phyloP scores from a whole-genome alignment of 2,329 filamentous ascomycete genomes.

The Arachnopeziza araneosa region DNA sequence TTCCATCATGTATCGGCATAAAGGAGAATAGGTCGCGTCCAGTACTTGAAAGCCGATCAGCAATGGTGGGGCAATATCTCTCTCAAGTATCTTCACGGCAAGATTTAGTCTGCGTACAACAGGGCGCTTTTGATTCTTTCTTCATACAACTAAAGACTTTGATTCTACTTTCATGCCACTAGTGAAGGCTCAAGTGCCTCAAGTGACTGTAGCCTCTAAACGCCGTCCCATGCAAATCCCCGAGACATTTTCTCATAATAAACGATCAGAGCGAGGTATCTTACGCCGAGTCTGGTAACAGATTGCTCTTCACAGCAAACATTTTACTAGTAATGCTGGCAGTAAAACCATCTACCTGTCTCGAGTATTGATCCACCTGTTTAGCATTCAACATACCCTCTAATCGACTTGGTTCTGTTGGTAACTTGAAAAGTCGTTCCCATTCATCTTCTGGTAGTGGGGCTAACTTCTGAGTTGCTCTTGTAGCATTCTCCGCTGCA shows the following conservation, averaged over 20 bases:
- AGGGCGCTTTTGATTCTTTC: not conserved
- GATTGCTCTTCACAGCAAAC: conserved; percentile 82
- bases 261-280: not conserved
- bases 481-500: conserved; percentile 87
- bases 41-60: not conserved
- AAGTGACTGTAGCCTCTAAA: not conserved
- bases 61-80: not conserved
- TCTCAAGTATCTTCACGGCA: not conserved
- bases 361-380: conserved; percentile 96
- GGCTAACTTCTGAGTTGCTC: conserved; percentile 79
- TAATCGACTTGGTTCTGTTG: conserved; percentile 84
- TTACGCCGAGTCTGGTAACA: conserved; percentile 42
- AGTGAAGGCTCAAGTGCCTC: not conserved
- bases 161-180: not conserved
- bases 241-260: not conserved
- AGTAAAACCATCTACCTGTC: conserved; percentile 94
- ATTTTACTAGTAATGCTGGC: conserved; percentile 91
- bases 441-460: conserved; percentile 94
- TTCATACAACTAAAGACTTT: too few species aligned
- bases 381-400: conserved; percentile 92
- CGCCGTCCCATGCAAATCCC: not conserved
- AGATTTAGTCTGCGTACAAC: not conserved
- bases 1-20: too few species aligned
- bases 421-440: conserved; percentile 97
- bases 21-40: too few species aligned